Base-by-base conservation (phyloP, 2,329 filamentous ascomycete species). In the Clonostachys rosea region DNA sequence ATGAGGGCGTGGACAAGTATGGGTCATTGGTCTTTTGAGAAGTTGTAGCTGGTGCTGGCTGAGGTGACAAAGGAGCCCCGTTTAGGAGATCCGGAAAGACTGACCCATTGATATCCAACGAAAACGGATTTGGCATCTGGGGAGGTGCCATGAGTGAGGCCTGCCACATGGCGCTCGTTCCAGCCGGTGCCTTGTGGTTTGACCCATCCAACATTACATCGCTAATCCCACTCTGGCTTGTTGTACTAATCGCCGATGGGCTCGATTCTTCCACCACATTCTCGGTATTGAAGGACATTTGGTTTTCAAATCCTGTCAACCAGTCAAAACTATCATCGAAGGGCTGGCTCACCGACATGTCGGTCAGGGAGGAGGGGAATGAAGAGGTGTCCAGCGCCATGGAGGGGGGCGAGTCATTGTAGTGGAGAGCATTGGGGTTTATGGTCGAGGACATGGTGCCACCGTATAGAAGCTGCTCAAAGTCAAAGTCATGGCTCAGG, bases 241-340 rank as follows among this genome's bases (percentile, higher is more conserved):
- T 89, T 40, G 89, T 95, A 71, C 92, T 97, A 65, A 97, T 92
- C 42, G 91, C 91, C 9, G 94, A 97, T 14, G 94, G 94, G 13
- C 94, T 97, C 11, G 94, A 97, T 49, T 88, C 91, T 58, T 96
- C 92, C 46, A 96, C 81, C 30, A 89, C 90, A 54, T 84, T 86
- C 56, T 96, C 91, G 58, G 86, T 87, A 56, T 76, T 78, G 63
- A 90, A 84, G 8, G 80, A 80, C 75, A 92, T 81, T 42, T 87
- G 82, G 58, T 86, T 82, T 53, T 94, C 89, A 62, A 95, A 88
- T 18, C 87, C 87, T 49, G 85, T 85, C 52, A 81, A 60, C 91
- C 91, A 97, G 57, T 91, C 87, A 62, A 94, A 89, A 55, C 75
- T 80, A 54, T 92, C 87, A 45, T 96, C 91, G 54, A 86, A 68